phyloP scores from a whole-genome alignment of 148 eudicot genomes.

The Limonium bicolor region DNA sequence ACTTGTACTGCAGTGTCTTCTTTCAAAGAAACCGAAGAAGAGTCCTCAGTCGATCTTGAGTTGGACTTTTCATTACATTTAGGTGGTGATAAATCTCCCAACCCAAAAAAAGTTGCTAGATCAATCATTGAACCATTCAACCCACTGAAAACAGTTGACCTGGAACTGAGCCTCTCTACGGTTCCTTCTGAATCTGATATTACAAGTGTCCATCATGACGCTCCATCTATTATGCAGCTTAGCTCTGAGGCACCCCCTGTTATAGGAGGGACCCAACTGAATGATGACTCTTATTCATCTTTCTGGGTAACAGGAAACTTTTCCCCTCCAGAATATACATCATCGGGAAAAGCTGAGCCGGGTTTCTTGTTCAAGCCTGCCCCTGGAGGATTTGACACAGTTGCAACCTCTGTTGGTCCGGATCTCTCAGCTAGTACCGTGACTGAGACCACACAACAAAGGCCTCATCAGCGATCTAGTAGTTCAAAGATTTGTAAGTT shows the following conservation, averaged over 20 bases:
- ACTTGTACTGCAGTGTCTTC: constrained; percentile 64
- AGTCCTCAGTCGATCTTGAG: constrained; percentile 76
- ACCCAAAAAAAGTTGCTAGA: constrained; percentile 28
- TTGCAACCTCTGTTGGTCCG: constrained; percentile 15
- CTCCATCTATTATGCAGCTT: constrained; percentile 13
- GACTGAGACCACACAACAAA: constrained; percentile 73
- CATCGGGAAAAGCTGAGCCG: constrained; percentile 9
- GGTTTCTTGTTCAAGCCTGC: constrained; percentile 20
- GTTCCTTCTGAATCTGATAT: constrained; percentile 66
- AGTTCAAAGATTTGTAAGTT: constrained; percentile 66
- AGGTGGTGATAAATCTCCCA: constrained; percentile 49
- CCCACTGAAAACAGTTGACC: constrained; percentile 22
- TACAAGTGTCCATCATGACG: constrained; percentile 36
- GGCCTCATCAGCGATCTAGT: constrained; percentile 29
- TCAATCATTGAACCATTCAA: constrained; percentile 16
- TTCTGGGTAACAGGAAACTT: constrained; percentile 12
- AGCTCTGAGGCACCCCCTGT: constrained; percentile 9
- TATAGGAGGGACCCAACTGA: constrained; percentile 9
- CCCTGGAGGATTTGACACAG: constrained; percentile 10
- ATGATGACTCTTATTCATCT: constrained; percentile 23
- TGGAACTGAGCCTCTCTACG: constrained; percentile 62
- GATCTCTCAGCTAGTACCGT: constrained; percentile 46
- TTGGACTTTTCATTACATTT: constrained; percentile 71
- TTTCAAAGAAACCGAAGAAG: constrained; percentile 74
- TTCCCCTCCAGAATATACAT: constrained; percentile 15